Conservation (phyloP, 371 early-diverging fungal species). For the Apophysomyces sp. region DNA sequence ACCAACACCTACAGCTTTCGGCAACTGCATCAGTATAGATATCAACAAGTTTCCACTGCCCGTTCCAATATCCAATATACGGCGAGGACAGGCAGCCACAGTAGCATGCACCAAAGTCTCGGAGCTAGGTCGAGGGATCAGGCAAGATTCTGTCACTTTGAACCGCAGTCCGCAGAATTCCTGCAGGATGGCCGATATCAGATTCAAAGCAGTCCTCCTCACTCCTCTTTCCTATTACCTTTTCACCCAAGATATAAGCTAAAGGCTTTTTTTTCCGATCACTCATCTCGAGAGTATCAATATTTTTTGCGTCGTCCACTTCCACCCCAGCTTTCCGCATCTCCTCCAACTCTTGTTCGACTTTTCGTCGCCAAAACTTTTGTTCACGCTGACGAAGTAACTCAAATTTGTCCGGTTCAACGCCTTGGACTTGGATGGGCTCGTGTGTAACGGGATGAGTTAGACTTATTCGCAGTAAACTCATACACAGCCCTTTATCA, state of each 20-base stretch:
- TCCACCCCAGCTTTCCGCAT: conserved; percentile 39
- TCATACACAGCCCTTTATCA: conserved; percentile 65
- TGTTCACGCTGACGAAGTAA: conserved; percentile 58
- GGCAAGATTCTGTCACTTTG: conserved; percentile 59
- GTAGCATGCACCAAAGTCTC: conserved; percentile 61
- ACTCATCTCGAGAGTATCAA: conserved; percentile 12
- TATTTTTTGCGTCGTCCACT: conserved; percentile 1
- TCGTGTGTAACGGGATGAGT: conserved; percentile 31
- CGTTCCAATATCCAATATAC: conserved; percentile 73
- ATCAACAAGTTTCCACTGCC: conserved; percentile 74
- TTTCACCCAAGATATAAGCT: conserved; percentile 61
- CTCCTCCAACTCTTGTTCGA: conserved; percentile 48
- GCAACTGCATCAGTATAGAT: conserved; percentile 46
- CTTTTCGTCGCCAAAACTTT: conserved; percentile 50
- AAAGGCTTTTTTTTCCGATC: conserved; percentile 43
- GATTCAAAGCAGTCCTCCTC: neutral
- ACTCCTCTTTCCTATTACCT: conserved; percentile 14
- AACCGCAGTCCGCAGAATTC: conserved; percentile 60
- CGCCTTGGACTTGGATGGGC: conserved; percentile 15
- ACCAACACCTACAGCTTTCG: conserved; percentile 49
- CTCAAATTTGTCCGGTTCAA: conserved; percentile 52
- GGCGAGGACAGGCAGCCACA: conserved; percentile 12
- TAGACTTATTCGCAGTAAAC: conserved; percentile 47
- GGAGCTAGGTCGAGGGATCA: conserved; percentile 74
- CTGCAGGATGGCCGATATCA: conserved; percentile 12